A percentile compares a stretch with the other conserved stretches of the same genome.
phyloP scores from a whole-genome alignment of 352 stramenopile genomes.

The Globisporangium cylindrosporum region DNA sequence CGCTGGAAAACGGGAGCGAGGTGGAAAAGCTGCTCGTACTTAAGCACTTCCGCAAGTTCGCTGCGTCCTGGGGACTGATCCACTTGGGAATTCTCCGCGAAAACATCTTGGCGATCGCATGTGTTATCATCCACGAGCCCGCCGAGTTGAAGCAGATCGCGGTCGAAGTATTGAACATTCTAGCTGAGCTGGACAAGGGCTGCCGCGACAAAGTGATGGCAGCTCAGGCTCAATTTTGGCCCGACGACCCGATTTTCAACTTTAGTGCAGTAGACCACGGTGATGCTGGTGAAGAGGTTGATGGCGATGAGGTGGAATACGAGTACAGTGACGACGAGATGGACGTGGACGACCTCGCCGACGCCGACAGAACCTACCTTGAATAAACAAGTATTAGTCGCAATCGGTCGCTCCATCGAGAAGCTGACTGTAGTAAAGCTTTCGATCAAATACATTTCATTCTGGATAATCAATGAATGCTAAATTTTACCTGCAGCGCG shows the following conservation, averaged over 20 bases:
- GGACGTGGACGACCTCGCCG: neutral
- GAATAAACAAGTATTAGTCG: neutral
- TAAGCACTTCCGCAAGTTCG: neutral
- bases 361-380: neutral
- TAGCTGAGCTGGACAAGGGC: neutral
- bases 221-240: neutral
- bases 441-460: too few species aligned
- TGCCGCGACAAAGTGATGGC: neutral
- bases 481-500: too few species aligned
- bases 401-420: too few species aligned
- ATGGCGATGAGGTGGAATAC: neutral
- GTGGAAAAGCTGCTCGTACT: neutral
- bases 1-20: conserved; percentile 4
- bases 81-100: neutral
- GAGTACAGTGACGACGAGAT: conserved; percentile 4
- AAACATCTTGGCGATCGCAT: neutral
- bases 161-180: neutral
- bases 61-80: neutral
- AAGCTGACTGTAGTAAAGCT: too few species aligned
- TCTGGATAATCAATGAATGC: too few species aligned
- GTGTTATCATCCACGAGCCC: neutral
- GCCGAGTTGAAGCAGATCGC: neutral
- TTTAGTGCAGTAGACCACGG: neutral
- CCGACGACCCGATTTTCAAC: neutral
- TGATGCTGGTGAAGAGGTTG: neutral